Base-by-base conservation (phyloP, 495 filamentous ascomycete genomes). In the Penicillium longicatenatum region DNA sequence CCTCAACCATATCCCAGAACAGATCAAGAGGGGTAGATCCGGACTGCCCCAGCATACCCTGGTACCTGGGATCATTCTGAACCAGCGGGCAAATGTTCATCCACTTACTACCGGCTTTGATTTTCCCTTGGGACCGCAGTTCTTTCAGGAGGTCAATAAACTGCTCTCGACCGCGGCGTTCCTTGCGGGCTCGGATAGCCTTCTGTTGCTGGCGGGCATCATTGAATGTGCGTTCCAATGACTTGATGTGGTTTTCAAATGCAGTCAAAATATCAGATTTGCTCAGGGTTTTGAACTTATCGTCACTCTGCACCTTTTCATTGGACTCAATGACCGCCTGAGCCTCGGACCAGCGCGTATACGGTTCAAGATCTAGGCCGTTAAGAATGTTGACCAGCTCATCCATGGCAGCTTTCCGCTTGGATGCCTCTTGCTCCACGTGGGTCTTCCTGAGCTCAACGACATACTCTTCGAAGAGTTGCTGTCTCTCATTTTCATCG, bases 1-100 rank as follows among this genome's bases (percentile, higher is more conserved):
- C 93, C 68, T 97, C 93, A 16, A 98, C 83, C 49, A 92, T 81
- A 73, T 99, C 95, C 93, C 95, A 97, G 74, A 98, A 96, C 9
- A 99, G 78, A 56, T 99, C 94, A 58, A 96, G 79, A n/a, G 93
- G 90, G 5, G 85, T 89, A 4, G 94, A 97, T 51, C 95, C 95
- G 42, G 85, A 67, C 63, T 94, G 91, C 43, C 93, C 94, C 30
- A 94, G 83, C 76, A 97, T 89, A 47, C 85, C 89, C 66, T 79
- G 82, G 75, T 95, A 98, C 55, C 92, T 87, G 45, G 89, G 81
- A 63, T 98, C 94, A 63, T 89, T 79, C 60, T 89, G 83, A 62
- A 99, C 84, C 50, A 88, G 67, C 4, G 90, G 89, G 64, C 89
- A 81, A 59, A 97, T 80, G 54, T 92, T 82, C 76, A 82, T 89